phyloP scores from a whole-genome alignment of 768 basidiomycete genomes.

The Podaxis pistillaris region DNA sequence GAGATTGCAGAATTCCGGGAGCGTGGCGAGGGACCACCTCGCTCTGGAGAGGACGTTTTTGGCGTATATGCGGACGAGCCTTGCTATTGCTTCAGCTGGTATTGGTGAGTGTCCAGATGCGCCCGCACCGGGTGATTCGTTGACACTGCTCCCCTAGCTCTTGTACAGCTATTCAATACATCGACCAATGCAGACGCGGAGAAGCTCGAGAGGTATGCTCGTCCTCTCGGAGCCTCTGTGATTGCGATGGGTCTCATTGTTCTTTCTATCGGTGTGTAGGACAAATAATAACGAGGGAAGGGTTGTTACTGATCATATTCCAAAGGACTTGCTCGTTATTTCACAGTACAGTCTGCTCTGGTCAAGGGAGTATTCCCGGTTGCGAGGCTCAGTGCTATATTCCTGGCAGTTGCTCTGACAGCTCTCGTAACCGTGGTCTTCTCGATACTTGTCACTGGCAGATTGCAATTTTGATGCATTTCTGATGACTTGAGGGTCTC shows the following conservation, averaged over 20 bases:
- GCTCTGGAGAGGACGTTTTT: slow-evolving; percentile 64
- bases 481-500: neutral
- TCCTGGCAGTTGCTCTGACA: slow-evolving; percentile 39
- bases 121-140: neutral
- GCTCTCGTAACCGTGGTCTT: slow-evolving; percentile 43
- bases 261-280: slow-evolving; percentile 45
- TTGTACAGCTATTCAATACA: slow-evolving; percentile 43
- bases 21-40: slow-evolving; percentile 62
- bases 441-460: slow-evolving; percentile 36
- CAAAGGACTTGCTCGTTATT: slow-evolving; percentile 52
- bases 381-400: slow-evolving; percentile 41
- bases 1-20: slow-evolving; percentile 56
- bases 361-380: slow-evolving; percentile 51
- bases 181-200: slow-evolving; percentile 13
- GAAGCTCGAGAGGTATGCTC: slow-evolving; percentile 34
- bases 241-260: slow-evolving; percentile 46
- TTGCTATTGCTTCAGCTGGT: slow-evolving; percentile 56
- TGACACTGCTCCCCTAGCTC: slow-evolving; percentile 30
- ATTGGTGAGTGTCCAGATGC: slow-evolving; percentile 43
- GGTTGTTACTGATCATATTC: slow-evolving; percentile 3
- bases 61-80: slow-evolving; percentile 63
- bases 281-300: neutral
- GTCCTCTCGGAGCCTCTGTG: slow-evolving; percentile 51
- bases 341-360: slow-evolving; percentile 48
- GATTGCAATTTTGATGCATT: slow-evolving; percentile 14